Evolutionary conservation across 2,329 filamentous ascomycete species (phyloP).

Genomic region (Aspergillus awamori): DNA sequence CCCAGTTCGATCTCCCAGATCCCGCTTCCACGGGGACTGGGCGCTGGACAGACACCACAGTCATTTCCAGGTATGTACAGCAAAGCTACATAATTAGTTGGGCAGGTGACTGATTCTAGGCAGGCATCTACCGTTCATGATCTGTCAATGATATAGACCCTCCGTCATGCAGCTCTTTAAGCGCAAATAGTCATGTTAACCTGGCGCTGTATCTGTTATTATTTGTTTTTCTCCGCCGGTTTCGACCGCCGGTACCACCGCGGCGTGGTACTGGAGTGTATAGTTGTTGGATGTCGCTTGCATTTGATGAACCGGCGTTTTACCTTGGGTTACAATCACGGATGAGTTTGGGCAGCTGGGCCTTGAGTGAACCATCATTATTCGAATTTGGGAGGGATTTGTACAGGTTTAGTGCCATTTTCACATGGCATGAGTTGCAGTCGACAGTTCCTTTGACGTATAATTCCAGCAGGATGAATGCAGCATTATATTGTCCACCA

Average conservation of each 20-base stretch:
- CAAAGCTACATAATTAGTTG: neutral
- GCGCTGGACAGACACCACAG: conserved; percentile 30
- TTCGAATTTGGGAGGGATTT: conserved; percentile 6
- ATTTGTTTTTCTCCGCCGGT: neutral
- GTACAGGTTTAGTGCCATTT: conserved; percentile 8
- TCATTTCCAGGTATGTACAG: conserved; percentile 38
- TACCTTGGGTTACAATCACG: neutral
- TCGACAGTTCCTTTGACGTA: neutral
- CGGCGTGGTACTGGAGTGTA: conserved; percentile 18
- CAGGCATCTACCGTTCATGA: conserved; percentile 22
- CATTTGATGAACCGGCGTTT: conserved; percentile 28
- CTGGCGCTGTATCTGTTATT: conserved; percentile 7
- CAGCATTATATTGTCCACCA: neutral
- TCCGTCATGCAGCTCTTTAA: neutral
- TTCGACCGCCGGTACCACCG: conserved; percentile 2
- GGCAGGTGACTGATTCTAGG: conserved; percentile 7
- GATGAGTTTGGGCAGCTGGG: conserved; percentile 1
- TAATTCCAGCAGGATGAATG: too few species aligned
- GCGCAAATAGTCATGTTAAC: neutral
- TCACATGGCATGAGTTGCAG: neutral
- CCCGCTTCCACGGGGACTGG: conserved; percentile 38
- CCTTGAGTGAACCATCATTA: neutral
- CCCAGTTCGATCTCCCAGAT: conserved; percentile 56
- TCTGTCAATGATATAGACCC: conserved; percentile 12
- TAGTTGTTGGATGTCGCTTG: conserved; percentile 20